These are phyloP conservation scores for Trametes pubescens DNA, from an alignment of 1,284 basidiomycete genomes.

Conservation along the genomic window DNA sequence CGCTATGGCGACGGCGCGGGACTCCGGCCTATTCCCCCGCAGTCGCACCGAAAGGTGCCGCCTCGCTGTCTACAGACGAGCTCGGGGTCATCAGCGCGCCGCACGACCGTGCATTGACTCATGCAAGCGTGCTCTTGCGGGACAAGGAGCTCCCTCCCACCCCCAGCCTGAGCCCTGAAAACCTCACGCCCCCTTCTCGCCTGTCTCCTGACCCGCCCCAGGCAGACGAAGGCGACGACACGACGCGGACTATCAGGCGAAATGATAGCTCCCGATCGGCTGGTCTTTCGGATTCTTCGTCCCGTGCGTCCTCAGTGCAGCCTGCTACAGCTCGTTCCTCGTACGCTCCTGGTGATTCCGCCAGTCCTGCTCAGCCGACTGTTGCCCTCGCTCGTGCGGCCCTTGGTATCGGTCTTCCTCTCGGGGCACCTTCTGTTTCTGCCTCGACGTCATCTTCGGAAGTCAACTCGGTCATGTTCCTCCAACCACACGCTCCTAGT, in stretches of 20 bases:
- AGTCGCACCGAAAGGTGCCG: conserved; percentile 32
- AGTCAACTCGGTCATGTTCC: conserved; percentile 51
- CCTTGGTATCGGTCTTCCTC: conserved; percentile 63
- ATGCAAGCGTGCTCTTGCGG: conserved; percentile 44
- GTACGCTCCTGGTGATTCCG: conserved; percentile 35
- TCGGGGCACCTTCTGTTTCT: conserved; percentile 55
- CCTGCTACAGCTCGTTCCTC: conserved; percentile 28
- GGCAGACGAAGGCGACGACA: conserved; percentile 22
- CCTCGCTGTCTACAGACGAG: conserved; percentile 41
- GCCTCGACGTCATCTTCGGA: conserved; percentile 52
- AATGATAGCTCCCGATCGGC: conserved; percentile 20
- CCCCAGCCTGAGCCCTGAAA: conserved; percentile 47
- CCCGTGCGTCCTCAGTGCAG: conserved; percentile 33
- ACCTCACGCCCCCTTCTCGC: conserved; percentile 22
- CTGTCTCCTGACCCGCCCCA: conserved; percentile 19
- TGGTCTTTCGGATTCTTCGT: conserved; percentile 23
- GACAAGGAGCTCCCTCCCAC: conserved; percentile 77
- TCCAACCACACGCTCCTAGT: conserved; percentile 35
- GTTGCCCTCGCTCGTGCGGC: conserved; percentile 63
- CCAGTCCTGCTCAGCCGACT: conserved; percentile 46
- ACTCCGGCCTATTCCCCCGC: conserved; percentile 35
- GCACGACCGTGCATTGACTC: conserved; percentile 25
- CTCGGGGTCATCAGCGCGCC: conserved; percentile 35
- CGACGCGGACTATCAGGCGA: conserved; percentile 12
- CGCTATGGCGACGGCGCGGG: conserved; percentile 66